Evolutionary conservation across 805 yeast genomes (phyloP).

Genomic region (Candida tallmaniae): DNA sequence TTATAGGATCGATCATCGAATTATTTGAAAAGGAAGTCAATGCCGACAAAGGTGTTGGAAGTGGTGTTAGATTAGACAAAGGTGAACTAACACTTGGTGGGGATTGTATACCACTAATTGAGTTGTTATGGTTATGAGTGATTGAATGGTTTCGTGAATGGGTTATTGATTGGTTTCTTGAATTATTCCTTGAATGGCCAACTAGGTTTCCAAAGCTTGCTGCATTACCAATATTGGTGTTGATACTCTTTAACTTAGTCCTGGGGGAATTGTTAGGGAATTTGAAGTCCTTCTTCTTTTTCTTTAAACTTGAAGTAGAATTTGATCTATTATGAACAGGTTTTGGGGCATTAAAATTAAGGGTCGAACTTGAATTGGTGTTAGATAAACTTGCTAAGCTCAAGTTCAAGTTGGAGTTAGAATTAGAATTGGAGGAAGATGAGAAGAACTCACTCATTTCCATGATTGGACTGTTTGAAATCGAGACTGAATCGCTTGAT

Average conservation of each 20-base stretch:
- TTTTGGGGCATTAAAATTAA: slow-evolving; percentile 1
- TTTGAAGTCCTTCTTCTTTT: slow-evolving; percentile 7
- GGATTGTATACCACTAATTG: slow-evolving; percentile 1
- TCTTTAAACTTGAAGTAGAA: slow-evolving; percentile 2
- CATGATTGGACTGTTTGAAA: slow-evolving; percentile 23
- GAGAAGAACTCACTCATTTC: slow-evolving; percentile 14
- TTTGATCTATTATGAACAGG: slow-evolving; percentile 1
- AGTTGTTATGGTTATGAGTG: slow-evolving; percentile 2
- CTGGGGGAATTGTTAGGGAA: slow-evolving; percentile 9
- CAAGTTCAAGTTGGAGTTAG: slow-evolving; percentile 3
- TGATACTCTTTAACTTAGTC: slow-evolving; percentile 2
- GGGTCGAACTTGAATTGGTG: slow-evolving; percentile 1
- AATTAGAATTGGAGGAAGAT: slow-evolving; percentile 2
- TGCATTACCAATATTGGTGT: slow-evolving; percentile 1
- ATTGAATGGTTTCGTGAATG: not conserved
- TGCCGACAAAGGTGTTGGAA: slow-evolving; percentile 22
- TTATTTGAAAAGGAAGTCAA: slow-evolving; percentile 10
- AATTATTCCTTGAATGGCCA: slow-evolving; percentile 1
- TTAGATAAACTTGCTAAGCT: not conserved
- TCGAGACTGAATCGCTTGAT: slow-evolving; percentile 12
- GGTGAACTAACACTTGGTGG: slow-evolving; percentile 36
- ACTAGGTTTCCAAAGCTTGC: not conserved
- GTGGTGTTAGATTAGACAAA: slow-evolving; percentile 26
- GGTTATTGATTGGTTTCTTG: not conserved
- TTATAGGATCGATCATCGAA: slow-evolving; percentile 29